phyloP scores from a whole-genome alignment of 768 basidiomycete species.

The Auricularia sp. region DNA sequence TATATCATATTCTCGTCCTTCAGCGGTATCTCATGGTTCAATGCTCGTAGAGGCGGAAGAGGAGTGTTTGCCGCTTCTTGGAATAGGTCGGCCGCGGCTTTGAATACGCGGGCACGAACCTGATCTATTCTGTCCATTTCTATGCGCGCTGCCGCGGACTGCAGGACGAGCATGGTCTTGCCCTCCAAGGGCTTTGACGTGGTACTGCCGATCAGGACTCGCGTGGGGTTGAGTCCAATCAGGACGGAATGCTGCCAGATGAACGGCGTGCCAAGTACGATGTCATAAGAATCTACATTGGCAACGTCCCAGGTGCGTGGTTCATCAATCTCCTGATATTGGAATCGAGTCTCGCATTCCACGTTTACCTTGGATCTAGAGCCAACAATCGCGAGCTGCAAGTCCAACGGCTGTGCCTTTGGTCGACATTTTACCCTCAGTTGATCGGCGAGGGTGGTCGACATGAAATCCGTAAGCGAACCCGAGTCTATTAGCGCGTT shows the following conservation, averaged over 20 bases:
- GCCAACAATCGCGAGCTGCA: too few relatives aligned
- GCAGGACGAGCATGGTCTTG: background rate
- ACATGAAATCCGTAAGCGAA: conserved; percentile 1
- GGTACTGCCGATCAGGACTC: too few relatives aligned
- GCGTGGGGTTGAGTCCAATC: too few relatives aligned
- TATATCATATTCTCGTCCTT: conserved; percentile 8
- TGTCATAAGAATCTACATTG: conserved; percentile 1
- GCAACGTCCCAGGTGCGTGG: background rate
- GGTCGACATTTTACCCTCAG: too few relatives aligned
- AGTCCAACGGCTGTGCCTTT: too few relatives aligned
- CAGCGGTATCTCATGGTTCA: conserved; percentile 11
- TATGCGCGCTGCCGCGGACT: background rate
- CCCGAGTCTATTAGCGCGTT: background rate
- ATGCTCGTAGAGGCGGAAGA: conserved; percentile 8
- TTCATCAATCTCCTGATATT: too few relatives aligned
- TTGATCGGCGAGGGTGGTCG: conserved; percentile 2
- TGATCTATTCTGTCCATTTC: conserved; percentile 1
- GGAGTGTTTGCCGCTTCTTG: conserved; percentile 1
- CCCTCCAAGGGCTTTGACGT: too few relatives aligned
- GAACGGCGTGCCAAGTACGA: conserved; percentile 3
- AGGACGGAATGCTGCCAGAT: background rate
- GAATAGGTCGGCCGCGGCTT: conserved; percentile 10
- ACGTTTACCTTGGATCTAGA: too few relatives aligned
- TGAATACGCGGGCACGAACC: conserved; percentile 1
- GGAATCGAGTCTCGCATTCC: too few relatives aligned